Conservation (phyloP, 179 eudicot species). For the Beta macrorhiza region DNA sequence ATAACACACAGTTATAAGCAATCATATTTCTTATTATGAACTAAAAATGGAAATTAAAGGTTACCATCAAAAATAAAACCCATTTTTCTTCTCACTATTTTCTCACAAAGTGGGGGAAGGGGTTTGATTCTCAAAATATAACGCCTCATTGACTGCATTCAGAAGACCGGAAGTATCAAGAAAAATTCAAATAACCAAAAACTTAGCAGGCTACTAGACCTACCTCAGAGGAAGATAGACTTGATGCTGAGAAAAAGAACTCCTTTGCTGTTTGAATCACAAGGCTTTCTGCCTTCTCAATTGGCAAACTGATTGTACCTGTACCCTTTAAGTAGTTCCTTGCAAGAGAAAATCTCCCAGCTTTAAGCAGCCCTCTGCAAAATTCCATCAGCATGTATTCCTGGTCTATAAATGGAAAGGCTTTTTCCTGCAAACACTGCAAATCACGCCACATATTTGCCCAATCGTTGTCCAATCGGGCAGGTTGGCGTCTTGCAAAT, state of each 20-base stretch:
- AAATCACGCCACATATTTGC: conserved; percentile 94
- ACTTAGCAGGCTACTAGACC: conserved; percentile 23
- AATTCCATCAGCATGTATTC: conserved; percentile 90
- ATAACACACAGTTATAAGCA: not conserved
- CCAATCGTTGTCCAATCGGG: conserved; percentile 89
- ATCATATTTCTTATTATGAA: not conserved
- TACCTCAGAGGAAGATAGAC: conserved; percentile 84
- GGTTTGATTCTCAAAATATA: not conserved
- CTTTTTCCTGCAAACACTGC: conserved; percentile 84
- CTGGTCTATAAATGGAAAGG: conserved; percentile 80
- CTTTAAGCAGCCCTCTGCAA: conserved; percentile 95
- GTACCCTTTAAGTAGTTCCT: conserved; percentile 90
- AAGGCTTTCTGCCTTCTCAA: conserved; percentile 88
- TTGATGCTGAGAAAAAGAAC: conserved; percentile 94
- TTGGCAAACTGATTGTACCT: conserved; percentile 70
- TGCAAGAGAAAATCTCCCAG: conserved; percentile 96
- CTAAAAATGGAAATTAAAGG: not conserved
- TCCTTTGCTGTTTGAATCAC: conserved; percentile 99
- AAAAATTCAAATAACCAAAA: not conserved
- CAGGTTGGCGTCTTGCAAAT: conserved; percentile 78
- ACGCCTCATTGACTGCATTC: not conserved
- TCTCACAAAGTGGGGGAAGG: not conserved
- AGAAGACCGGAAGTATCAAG: not conserved
- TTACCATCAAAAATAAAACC: not conserved
- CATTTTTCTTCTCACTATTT: not conserved